Evolutionary conservation across 2,329 filamentous ascomycete genomes (phyloP).

Genomic region (Tolypocladium ophioglossoides): DNA sequence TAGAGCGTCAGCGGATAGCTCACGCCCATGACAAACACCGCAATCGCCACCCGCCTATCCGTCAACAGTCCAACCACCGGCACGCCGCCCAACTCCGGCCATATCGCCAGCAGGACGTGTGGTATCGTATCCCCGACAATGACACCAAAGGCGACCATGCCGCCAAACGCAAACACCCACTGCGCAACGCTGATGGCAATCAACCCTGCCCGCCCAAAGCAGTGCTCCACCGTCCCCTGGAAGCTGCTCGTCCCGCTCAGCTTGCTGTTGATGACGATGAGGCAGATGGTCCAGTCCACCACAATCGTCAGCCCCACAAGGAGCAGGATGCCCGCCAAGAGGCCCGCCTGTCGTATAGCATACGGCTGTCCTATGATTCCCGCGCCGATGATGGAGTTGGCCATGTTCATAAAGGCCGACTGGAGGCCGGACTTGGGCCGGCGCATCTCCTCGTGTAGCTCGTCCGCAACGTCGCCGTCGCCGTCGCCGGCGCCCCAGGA

Average conservation of each 20-base stretch:
- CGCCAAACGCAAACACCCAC: conserved; percentile 97
- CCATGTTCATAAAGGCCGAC: conserved; percentile 99
- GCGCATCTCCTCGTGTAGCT: conserved; percentile 41
- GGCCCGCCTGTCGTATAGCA: conserved; percentile 85
- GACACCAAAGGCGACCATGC: conserved; percentile 96
- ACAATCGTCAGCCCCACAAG: conserved; percentile 70
- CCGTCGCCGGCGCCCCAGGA: conserved; percentile 32
- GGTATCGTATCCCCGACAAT: conserved; percentile 96
- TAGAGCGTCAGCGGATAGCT: conserved; percentile 91
- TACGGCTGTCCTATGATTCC: conserved; percentile 82
- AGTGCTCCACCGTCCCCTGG: conserved; percentile 90
- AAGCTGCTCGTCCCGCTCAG: conserved; percentile 89
- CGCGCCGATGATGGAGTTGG: conserved; percentile 88
- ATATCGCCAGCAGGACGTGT: conserved; percentile 73
- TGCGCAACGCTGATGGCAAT: conserved; percentile 85
- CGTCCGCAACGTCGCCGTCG: conserved; percentile 26
- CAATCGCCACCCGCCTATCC: conserved; percentile 72
- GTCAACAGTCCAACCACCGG: conserved; percentile 75
- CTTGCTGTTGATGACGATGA: conserved; percentile 97
- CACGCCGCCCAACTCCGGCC: conserved; percentile 61
- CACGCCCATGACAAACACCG: conserved; percentile 74
- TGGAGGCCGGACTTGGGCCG: conserved; percentile 77
- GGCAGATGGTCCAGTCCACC: conserved; percentile 93
- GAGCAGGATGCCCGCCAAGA: conserved; percentile 68
- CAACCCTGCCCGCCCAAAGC: conserved; percentile 79